Evolutionary conservation across 2,329 filamentous ascomycete genomes (phyloP).

Genomic region (Phyllosticta citriasiana): DNA sequence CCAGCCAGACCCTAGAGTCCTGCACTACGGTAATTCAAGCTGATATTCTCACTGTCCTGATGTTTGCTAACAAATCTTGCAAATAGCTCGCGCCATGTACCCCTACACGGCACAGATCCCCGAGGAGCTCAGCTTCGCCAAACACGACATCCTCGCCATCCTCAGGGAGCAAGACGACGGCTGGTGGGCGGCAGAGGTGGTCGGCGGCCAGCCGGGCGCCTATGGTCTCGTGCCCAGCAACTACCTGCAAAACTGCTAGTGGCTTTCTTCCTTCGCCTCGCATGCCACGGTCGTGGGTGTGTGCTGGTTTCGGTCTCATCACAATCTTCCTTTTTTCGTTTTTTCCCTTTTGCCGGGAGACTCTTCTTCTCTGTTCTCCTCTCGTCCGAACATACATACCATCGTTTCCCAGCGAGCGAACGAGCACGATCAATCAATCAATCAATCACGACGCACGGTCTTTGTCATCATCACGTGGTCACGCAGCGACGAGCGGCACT

Average conservation of each 20-base stretch:
- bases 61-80: not conserved
- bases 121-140: conserved; percentile 84
- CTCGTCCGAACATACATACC: too few species aligned
- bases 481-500: not conserved
- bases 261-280: not conserved
- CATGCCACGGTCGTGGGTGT: not conserved
- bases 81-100: conserved; percentile 82
- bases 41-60: not conserved
- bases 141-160: conserved; percentile 84
- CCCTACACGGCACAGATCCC: conserved; percentile 91
- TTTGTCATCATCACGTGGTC: too few species aligned
- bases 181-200: conserved; percentile 98
- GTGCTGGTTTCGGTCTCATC: too few species aligned
- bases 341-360: too few species aligned
- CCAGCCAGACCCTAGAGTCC: conserved; percentile 30
- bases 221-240: conserved; percentile 57
- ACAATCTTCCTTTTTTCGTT: too few species aligned
- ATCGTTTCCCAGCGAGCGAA: too few species aligned
- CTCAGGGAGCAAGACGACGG: conserved; percentile 90
- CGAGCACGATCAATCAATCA: too few species aligned
- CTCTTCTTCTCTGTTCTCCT: too few species aligned
- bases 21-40: conserved; percentile 77
- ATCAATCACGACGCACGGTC: too few species aligned
- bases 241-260: conserved; percentile 50
- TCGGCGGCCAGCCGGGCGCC: conserved; percentile 50